phyloP scores from a whole-genome alignment of 2,329 filamentous ascomycete species.

The Elsinoe australis region DNA sequence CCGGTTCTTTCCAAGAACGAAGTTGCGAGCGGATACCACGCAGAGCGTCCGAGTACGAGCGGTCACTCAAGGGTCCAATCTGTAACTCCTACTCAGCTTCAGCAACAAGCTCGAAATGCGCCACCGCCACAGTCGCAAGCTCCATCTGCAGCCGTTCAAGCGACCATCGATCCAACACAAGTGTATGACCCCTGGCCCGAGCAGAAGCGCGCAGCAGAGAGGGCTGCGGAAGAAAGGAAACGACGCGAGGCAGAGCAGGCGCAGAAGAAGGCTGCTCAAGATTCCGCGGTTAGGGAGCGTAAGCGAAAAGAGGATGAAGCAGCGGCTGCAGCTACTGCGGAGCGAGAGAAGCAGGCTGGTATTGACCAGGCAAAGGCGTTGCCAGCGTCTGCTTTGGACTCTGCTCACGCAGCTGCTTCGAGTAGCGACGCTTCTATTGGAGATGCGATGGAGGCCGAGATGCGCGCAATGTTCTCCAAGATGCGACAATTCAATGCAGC shows the following conservation, averaged over 20 bases:
- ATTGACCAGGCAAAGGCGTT: conserved; percentile 3
- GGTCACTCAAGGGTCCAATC: conserved; percentile 17
- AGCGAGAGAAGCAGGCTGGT: background rate
- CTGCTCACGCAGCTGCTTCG: background rate
- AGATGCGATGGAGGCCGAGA: conserved; percentile 42
- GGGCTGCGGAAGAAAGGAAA: conserved; percentile 28
- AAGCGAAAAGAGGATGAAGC: conserved; percentile 19
- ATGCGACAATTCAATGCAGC: conserved; percentile 51
- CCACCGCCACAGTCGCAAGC: conserved; percentile 24
- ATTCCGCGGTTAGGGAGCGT: conserved; percentile 14
- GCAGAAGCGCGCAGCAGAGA: conserved; percentile 25
- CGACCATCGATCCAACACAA: conserved; percentile 46
- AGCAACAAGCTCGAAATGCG: conserved; percentile 20
- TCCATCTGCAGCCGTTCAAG: conserved; percentile 30
- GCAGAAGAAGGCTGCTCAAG: background rate
- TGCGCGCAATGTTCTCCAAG: conserved; percentile 49
- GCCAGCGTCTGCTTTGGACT: conserved; percentile 17
- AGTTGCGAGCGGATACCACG: background rate
- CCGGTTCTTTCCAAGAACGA: background rate
- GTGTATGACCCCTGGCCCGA: conserved; percentile 48
- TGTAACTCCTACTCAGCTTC: conserved; percentile 18
- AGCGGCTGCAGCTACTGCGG: background rate
- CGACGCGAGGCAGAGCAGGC: conserved; percentile 19
- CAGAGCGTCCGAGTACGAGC: background rate
- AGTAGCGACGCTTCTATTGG: conserved; percentile 21